Evolutionary conservation across 495 filamentous ascomycete genomes (phyloP).

Genomic region (Diplogelasinospora grovesii): DNA sequence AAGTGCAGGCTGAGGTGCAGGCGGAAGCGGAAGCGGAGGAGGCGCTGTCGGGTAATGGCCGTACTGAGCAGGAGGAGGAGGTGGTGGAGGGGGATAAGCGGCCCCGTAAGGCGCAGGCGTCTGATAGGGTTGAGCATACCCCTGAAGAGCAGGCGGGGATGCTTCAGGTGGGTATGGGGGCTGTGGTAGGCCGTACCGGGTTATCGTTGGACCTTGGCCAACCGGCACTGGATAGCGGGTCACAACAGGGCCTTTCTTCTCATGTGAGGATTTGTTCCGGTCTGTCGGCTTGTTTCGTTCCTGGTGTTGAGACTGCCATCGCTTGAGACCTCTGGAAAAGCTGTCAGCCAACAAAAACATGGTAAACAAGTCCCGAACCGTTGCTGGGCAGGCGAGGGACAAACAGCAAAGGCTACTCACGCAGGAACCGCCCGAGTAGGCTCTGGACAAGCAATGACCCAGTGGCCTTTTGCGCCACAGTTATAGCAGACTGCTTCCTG

Average conservation of each 20-base stretch:
- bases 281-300: slow-evolving; percentile 23
- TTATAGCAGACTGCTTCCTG: slow-evolving; percentile 44
- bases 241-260: slow-evolving; percentile 36
- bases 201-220: slow-evolving; percentile 18
- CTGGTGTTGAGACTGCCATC: slow-evolving; percentile 33
- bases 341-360: slow-evolving; percentile 15
- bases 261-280: slow-evolving; percentile 18
- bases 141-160: slow-evolving; percentile 19
- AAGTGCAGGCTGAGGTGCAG: slow-evolving; percentile 9
- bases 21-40: slow-evolving; percentile 7
- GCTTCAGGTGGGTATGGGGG: slow-evolving; percentile 25
- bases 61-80: slow-evolving; percentile 16
- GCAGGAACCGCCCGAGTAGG: slow-evolving; percentile 43
- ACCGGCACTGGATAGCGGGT: slow-evolving; percentile 36
- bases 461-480: slow-evolving; percentile 43
- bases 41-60: slow-evolving; percentile 4
- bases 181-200: slow-evolving; percentile 18
- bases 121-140: slow-evolving; percentile 15
- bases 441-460: slow-evolving; percentile 45
- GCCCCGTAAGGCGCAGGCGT: slow-evolving; percentile 14
- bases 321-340: slow-evolving; percentile 28
- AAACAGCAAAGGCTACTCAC: slow-evolving; percentile 42
- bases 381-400: neutral
- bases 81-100: slow-evolving; percentile 17
- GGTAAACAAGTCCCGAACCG: neutral